A percentile compares a stretch with the other conserved stretches of the same genome.
phyloP scores from a whole-genome alignment of 176 grass and related monocot genomes.

The Ananas comosus region DNA sequence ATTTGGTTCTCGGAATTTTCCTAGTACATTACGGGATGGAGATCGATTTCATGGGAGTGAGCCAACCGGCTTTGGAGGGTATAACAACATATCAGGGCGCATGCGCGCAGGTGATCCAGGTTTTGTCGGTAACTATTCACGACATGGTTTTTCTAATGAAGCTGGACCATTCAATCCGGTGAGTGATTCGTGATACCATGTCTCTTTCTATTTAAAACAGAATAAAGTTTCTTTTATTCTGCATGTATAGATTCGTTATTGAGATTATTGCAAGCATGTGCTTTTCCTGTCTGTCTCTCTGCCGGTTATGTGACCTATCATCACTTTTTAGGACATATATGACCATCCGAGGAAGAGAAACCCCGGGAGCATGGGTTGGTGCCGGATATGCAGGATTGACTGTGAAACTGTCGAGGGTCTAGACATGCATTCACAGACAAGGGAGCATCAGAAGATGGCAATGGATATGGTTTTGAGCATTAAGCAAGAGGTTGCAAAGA shows the following conservation, averaged over 20 bases:
- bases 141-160: constrained; percentile 51
- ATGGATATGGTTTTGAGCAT: constrained; percentile 85
- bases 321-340: constrained; percentile 18
- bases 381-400: constrained; percentile 71
- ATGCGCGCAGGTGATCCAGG: constrained; percentile 32
- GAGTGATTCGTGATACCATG: constrained; percentile 21
- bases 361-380: constrained; percentile 50
- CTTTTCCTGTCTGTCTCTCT: constrained; percentile 10
- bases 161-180: constrained; percentile 30
- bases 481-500: constrained; percentile 68
- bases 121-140: constrained; percentile 31
- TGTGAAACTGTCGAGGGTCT: constrained; percentile 75
- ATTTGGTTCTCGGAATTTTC: constrained; percentile 24
- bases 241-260: background rate
- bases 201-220: constrained; percentile 6
- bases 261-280: constrained; percentile 10
- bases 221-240: background rate
- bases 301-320: background rate
- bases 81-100: constrained; percentile 21
- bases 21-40: constrained; percentile 9
- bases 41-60: constrained; percentile 29
- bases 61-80: constrained; percentile 24
- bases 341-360: constrained; percentile 43
- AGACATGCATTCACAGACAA: constrained; percentile 72
- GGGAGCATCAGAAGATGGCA: constrained; percentile 78